Evolutionary conservation across 345 rosid species (phyloP), one percentile per base, ranked within the genome.

Genomic region (Zanthoxylum bungeanum): DNA sequence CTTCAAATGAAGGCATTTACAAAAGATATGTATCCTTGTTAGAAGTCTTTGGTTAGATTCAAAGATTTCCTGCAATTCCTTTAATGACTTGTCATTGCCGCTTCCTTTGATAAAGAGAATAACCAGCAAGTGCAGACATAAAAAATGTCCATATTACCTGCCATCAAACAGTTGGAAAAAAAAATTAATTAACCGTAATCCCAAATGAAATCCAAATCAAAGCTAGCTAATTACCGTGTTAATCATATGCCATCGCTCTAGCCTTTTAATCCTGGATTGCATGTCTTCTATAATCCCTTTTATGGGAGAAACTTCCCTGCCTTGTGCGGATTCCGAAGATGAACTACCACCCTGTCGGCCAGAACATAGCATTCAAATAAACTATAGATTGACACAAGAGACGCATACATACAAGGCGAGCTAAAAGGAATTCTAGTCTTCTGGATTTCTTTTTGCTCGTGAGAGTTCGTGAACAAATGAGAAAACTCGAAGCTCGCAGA

Each of bases 81-180:
- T n/a, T n/a, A n/a, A n/a, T n/a, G n/a, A n/a, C n/a, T 0, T 11
- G 63, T 84, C 79, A 94, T 31, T 74, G 92, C 30, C 85, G 95
- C 85, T 80, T 92, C 83, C 93, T 83, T 73, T 87, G 99, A 86
- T 96, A 96, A 77, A 96, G 96, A 12, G 98, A 88, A 80, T 93
- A 93, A 50, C 98, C 99, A 76, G 93, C 89, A 50, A 93, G 84
- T 27, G 99, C 96, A 65, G 98, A 96, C 97, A 96, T 96, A 69
- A 96, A 71, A 77, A 96, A 93, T 1, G 99, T 93, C 99, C 97
- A 96, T 10, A 96, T 75, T 28, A 96, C 96, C 99, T 96, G 89
- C 74, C 34, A 37, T 28, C 27, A 36, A n/a, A 33, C n/a, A 30
- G 11, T 4, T 22, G 5, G 28, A 60, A 1, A 11, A 4, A 28